A percentile compares a stretch with the other conserved stretches of the same genome.
Conservation (phyloP, 1,284 basidiomycete species). For the Rhizoctonia solani region DNA sequence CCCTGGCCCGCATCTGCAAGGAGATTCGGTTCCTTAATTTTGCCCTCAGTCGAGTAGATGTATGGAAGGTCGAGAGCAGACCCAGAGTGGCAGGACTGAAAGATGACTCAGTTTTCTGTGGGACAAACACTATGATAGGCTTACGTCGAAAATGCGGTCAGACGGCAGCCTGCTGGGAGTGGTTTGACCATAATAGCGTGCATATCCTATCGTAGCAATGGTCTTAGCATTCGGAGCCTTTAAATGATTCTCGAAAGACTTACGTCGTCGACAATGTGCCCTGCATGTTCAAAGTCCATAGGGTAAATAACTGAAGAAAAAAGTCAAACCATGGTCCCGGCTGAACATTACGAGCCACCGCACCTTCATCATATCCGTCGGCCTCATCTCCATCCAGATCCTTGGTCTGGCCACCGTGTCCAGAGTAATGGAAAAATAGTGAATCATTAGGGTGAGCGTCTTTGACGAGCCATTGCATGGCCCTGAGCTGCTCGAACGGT, state of each 20-base stretch:
- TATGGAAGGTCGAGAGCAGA: conserved; percentile 68
- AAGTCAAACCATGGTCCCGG: neutral
- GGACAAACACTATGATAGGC: no score
- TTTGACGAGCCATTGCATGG: conserved; percentile 88
- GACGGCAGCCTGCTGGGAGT: conserved; percentile 80
- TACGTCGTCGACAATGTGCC: conserved; percentile 85
- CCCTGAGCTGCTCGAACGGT: conserved; percentile 57
- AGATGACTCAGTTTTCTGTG: no score
- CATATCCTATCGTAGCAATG: conserved; percentile 49
- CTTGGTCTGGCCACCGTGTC: conserved; percentile 80
- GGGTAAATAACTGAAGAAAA: conserved; percentile 76
- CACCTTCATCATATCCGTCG: conserved; percentile 50
- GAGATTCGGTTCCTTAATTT: conserved; percentile 89
- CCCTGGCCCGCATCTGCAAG: conserved; percentile 77
- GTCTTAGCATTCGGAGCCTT: conserved; percentile 8
- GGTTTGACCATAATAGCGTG: conserved; percentile 70
- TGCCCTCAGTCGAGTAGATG: conserved; percentile 88
- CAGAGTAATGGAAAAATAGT: conserved; percentile 90
- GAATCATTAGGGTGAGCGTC: conserved; percentile 82
- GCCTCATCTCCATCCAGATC: conserved; percentile 68
- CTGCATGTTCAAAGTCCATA: conserved; percentile 69
- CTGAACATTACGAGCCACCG: neutral
- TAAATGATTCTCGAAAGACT: conserved; percentile 42
- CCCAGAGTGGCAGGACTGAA: conserved; percentile 69
- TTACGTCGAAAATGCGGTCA: conserved; percentile 55